Evolutionary conservation across 2,329 filamentous ascomycete genomes (phyloP), one percentile per base, ranked within the genome.

Genomic region (Myotisia sp.): DNA sequence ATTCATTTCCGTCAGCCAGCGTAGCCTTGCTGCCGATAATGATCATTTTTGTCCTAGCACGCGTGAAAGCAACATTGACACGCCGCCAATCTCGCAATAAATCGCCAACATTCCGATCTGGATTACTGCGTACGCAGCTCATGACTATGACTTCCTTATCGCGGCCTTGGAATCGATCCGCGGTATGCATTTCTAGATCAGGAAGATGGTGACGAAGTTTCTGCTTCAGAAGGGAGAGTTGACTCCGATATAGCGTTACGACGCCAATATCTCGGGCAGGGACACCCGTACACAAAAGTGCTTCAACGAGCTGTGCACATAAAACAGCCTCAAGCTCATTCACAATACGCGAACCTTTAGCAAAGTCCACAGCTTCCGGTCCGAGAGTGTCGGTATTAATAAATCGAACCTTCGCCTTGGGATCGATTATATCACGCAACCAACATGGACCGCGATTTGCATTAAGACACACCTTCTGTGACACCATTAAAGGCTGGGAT

Each of bases 211-310:
- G 63, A 20, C 73, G 71, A 21, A 93, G 70, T 7, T 67, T 68
- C 40, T 86, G 74, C 43, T 82, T 81, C 1, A 98, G 67, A 2
- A 93, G 64, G 0, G 83, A 76, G 1, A 98, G 73, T 55, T 98
- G 90, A 4, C 81, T 86, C 38, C 90, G 81, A 58, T 98, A 98
- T 56, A 94, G 85, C 10, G 90, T 94, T 63, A 98, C 94, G 44
- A 98, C 79, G 29, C 90, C 90, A 37, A 98, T 85, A 34, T 87
- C 79, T 0, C 64, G 62, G 0, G 79, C 69, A 0, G 80, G 63
- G 1, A 95, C 70, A 17, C 90, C 90, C 1, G 75, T 70, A 0
- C 72, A 70, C 31, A 95, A 67, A 3, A 98, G 70, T 0, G 75
- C 69, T 40, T 85, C 72, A 12, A 94, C 84, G 8, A 95, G 70